phyloP scores from a whole-genome alignment of 495 filamentous ascomycete species.

The Penicillium egyptiacum region DNA sequence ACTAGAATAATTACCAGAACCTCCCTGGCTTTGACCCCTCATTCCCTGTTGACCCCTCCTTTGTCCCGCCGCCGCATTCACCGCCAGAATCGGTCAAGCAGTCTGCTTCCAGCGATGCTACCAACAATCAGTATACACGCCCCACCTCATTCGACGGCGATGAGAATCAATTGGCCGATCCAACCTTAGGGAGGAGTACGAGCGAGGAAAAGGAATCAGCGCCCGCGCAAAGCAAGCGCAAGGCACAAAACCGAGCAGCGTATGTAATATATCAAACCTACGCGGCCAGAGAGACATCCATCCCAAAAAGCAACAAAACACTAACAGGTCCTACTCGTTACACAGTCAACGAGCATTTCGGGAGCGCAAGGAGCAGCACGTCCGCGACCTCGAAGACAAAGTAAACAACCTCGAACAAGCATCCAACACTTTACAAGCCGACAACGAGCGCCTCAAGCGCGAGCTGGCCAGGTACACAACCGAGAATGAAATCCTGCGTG shows the following conservation, averaged over 20 bases:
- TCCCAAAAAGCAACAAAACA: background rate
- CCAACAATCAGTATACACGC: constrained; percentile 22
- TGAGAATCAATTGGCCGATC: constrained; percentile 31
- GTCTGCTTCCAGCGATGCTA: constrained; percentile 38
- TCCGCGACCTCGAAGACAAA: constrained; percentile 87
- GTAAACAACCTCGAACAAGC: constrained; percentile 68
- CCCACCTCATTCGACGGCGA: constrained; percentile 36
- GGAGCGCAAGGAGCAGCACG: constrained; percentile 92
- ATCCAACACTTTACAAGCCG: constrained; percentile 55
- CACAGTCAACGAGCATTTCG: constrained; percentile 91
- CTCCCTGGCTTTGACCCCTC: constrained; percentile 43
- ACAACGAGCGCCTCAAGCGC: constrained; percentile 82
- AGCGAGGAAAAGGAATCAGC: constrained; percentile 69
- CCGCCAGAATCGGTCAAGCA: constrained; percentile 47
- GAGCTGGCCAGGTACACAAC: constrained; percentile 76
- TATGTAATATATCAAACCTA: constrained; percentile 51
- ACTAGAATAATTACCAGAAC: constrained; percentile 31
- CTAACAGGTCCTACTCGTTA: background rate
- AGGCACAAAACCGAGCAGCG: constrained; percentile 96
- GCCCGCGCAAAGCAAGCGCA: constrained; percentile 81
- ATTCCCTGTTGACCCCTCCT: constrained; percentile 36
- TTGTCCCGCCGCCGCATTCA: constrained; percentile 43
- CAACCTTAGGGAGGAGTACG: constrained; percentile 38
- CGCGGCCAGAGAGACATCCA: background rate
- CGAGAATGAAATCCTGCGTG: constrained; percentile 94